phyloP scores from a whole-genome alignment of 768 basidiomycete species.

The Lentinula lateritia region DNA sequence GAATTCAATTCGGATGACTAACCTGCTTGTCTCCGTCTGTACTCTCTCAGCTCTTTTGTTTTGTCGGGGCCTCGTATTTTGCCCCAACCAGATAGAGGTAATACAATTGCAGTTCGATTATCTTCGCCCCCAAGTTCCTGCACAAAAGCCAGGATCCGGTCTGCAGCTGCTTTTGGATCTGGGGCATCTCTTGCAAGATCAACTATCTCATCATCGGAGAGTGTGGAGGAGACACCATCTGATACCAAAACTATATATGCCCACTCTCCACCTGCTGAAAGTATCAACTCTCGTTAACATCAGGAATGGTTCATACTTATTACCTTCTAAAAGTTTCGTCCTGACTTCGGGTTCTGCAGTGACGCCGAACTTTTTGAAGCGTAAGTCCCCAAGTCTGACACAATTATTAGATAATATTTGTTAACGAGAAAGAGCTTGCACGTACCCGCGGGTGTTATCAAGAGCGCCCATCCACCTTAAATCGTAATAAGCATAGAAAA shows the following conservation, averaged over 20 bases:
- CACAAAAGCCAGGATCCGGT: conserved; percentile 76
- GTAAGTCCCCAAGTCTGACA: conserved; percentile 77
- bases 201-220: conserved; percentile 92
- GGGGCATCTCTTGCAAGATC: conserved; percentile 74
- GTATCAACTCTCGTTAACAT: neutral
- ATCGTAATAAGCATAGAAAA: neutral
- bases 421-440: conserved; percentile 14
- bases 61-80: conserved; percentile 72
- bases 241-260: conserved; percentile 87
- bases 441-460: conserved; percentile 83
- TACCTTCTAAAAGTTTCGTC: conserved; percentile 71
- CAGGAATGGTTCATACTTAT: conserved; percentile 8
- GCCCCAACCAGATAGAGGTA: conserved; percentile 93
- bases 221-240: conserved; percentile 86
- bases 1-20: neutral
- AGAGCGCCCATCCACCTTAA: conserved; percentile 91
- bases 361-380: conserved; percentile 85
- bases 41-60: conserved; percentile 80
- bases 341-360: conserved; percentile 91
- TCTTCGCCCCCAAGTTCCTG: conserved; percentile 88
- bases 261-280: conserved; percentile 63
- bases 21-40: conserved; percentile 59
- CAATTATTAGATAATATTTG: neutral
- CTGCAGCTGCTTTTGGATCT: conserved; percentile 77
- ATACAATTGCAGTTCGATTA: conserved; percentile 86